phyloP scores from a whole-genome alignment of 768 basidiomycete species.

The Chalciporus sphaerocephalus region DNA sequence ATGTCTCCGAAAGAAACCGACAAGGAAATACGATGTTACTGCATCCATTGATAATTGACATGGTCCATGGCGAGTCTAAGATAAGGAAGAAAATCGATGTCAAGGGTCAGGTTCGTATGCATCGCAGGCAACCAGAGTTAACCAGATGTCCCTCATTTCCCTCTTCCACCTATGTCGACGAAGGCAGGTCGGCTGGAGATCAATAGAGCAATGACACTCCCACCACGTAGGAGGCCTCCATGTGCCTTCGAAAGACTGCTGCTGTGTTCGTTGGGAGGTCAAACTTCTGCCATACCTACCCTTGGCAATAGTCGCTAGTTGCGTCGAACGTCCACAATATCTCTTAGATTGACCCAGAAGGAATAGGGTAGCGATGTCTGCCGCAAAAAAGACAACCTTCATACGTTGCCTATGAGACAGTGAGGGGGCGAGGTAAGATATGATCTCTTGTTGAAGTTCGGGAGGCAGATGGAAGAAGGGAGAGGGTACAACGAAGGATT shows the following conservation, averaged over 20 bases:
- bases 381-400: slow-evolving; percentile 50
- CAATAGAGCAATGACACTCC: slow-evolving; percentile 28
- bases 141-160: slow-evolving; percentile 44
- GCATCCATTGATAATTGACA: slow-evolving; percentile 2
- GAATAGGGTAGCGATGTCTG: slow-evolving; percentile 44
- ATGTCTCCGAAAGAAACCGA: slow-evolving; percentile 2
- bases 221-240: slow-evolving; percentile 35
- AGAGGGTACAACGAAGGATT: slow-evolving; percentile 7
- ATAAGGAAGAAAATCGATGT: neutral
- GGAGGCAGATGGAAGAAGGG: slow-evolving; percentile 45
- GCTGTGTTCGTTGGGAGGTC: slow-evolving; percentile 5
- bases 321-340: slow-evolving; percentile 4
- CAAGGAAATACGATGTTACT: neutral
- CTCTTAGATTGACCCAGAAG: slow-evolving; percentile 20
- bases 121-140: slow-evolving; percentile 44
- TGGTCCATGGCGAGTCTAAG: neutral
- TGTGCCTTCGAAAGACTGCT: slow-evolving; percentile 32
- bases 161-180: slow-evolving; percentile 35
- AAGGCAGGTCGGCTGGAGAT: slow-evolving; percentile 22
- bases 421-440: slow-evolving; percentile 53
- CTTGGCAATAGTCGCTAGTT: slow-evolving; percentile 4
- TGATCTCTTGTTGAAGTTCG: slow-evolving; percentile 55
- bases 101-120: slow-evolving; percentile 34
- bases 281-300: slow-evolving; percentile 6
- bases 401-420: slow-evolving; percentile 54